Evolutionary conservation across 495 filamentous ascomycete species (phyloP).

Genomic region (Tetracladium setigerum): DNA sequence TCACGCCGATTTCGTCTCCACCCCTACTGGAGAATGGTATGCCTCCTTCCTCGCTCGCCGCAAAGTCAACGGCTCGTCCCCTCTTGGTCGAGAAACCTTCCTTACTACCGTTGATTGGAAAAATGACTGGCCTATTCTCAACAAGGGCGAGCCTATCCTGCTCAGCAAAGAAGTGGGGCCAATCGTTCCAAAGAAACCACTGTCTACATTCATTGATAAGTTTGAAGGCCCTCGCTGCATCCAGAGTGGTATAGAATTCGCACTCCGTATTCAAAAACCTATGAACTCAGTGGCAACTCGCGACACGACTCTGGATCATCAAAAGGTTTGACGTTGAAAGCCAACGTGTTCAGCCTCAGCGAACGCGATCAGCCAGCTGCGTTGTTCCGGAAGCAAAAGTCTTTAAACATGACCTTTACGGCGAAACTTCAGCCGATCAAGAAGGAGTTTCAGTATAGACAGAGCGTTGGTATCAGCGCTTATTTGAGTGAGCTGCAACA

Average conservation of each 20-base stretch:
- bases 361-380: conserved; percentile 5
- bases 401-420: conserved; percentile 6
- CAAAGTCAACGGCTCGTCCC: conserved; percentile 8
- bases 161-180: conserved; percentile 13
- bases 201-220: background rate
- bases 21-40: conserved; percentile 29
- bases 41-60: conserved; percentile 29
- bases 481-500: conserved; percentile 6
- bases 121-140: conserved; percentile 41
- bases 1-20: conserved; percentile 33
- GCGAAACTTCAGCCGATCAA: background rate
- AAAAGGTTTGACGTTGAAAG: background rate
- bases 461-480: conserved; percentile 2
- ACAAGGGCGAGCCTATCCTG: conserved; percentile 32
- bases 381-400: conserved; percentile 7
- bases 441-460: background rate
- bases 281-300: background rate
- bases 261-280: background rate
- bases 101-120: conserved; percentile 37
- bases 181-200: background rate
- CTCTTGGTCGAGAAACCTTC: conserved; percentile 38
- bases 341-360: conserved; percentile 1
- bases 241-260: conserved; percentile 1
- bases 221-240: background rate
- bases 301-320: too few relatives aligned